Evolutionary conservation across 805 yeast genomes (phyloP).

Genomic region (Saccharomycopsis sp.): DNA sequence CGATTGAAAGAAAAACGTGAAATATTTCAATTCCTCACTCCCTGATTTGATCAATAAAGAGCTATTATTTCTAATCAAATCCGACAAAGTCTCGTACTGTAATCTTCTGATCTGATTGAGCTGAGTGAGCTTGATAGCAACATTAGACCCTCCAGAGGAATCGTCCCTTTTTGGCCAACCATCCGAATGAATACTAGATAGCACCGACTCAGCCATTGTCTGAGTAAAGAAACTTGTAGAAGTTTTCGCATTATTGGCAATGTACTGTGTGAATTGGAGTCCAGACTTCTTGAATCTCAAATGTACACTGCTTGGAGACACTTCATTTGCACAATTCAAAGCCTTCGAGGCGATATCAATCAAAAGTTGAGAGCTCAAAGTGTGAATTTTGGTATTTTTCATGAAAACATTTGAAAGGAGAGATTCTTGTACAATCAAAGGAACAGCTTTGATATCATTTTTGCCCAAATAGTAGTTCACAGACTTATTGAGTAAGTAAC

Average conservation of each 20-base stretch:
- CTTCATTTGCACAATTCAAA: not conserved
- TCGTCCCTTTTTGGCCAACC: conserved; percentile 49
- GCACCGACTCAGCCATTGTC: conserved; percentile 21
- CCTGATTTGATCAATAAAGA: conserved; percentile 36
- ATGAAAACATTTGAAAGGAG: conserved; percentile 30
- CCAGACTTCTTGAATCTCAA: conserved; percentile 45
- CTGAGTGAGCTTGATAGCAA: conserved; percentile 1
- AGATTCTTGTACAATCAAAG: conserved; percentile 43
- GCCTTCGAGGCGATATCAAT: conserved; percentile 32
- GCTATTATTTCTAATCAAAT: conserved; percentile 29
- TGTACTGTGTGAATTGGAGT: conserved; percentile 58
- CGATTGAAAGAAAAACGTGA: conserved; percentile 65
- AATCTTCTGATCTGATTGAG: conserved; percentile 33
- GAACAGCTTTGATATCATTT: conserved; percentile 41
- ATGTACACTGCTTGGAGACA: not conserved
- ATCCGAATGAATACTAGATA: conserved; percentile 41
- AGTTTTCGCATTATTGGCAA: conserved; percentile 25
- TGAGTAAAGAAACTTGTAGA: not conserved
- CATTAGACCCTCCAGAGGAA: no score
- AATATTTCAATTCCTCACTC: conserved; percentile 35
- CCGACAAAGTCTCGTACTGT: conserved; percentile 75
- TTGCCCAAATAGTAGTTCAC: conserved; percentile 46
- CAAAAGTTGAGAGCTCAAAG: not conserved
- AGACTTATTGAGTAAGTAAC: conserved; percentile 34
- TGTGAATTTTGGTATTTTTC: conserved; percentile 7